These are phyloP conservation scores for Trypanosoma lewisi DNA, from an alignment of 208 protist species.

Conservation along the genomic window DNA sequence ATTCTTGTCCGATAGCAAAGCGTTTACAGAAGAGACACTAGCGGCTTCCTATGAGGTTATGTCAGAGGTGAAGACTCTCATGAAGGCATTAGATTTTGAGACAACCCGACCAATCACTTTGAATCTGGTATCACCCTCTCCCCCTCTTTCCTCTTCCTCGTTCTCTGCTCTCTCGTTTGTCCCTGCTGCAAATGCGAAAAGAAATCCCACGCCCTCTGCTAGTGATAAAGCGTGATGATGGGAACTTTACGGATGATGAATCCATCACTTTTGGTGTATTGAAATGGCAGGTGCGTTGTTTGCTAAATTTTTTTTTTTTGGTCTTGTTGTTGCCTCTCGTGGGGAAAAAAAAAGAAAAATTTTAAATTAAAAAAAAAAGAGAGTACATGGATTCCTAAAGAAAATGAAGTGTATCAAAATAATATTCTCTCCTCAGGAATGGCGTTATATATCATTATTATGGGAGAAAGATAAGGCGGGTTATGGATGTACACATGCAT, in stretches of 20 bases:
- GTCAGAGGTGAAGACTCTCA: conserved; percentile 17
- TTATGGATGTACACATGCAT: too few species aligned
- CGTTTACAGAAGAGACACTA: background rate
- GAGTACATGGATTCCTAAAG: background rate
- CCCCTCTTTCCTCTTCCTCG: conserved; percentile 5
- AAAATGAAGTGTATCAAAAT: background rate
- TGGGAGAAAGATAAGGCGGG: too few species aligned
- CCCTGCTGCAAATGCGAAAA: background rate
- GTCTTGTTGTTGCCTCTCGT: background rate
- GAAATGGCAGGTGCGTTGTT: background rate
- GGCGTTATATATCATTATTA: too few species aligned
- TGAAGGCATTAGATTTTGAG: conserved; percentile 27
- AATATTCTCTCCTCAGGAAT: too few species aligned
- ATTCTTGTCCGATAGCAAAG: background rate
- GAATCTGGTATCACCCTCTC: conserved; percentile 10
- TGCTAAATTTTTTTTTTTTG: background rate
- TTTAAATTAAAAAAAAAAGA: background rate
- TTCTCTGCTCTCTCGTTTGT: background rate
- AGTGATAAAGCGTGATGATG: background rate
- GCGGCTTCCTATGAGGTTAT: background rate
- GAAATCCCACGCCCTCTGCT: background rate
- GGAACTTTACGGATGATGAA: too few species aligned
- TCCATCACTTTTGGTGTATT: background rate
- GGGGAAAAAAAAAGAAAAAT: too few species aligned
- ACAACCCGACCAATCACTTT: conserved; percentile 19